Evolutionary conservation across 768 basidiomycete genomes (phyloP).

Genomic region (Psilocybe subaeruginosa): DNA sequence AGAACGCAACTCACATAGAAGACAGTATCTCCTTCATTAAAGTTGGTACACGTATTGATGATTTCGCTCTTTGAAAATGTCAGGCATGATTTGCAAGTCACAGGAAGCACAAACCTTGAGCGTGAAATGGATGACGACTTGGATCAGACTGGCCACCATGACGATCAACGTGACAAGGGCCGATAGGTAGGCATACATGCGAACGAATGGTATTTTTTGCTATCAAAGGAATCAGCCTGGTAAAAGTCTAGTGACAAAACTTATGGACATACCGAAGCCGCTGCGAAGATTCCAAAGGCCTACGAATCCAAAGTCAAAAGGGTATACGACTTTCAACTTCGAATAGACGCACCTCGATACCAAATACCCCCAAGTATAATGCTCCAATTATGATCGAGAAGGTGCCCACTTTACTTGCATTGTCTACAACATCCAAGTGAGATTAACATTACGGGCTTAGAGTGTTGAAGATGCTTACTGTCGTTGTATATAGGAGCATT

Average conservation of each 20-base stretch:
- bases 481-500: slow-evolving; percentile 47
- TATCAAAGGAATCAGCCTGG: slow-evolving; percentile 21
- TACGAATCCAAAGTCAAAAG: slow-evolving; percentile 2
- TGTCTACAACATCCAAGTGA: slow-evolving; percentile 29
- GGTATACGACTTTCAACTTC: not conserved
- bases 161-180: slow-evolving; percentile 50
- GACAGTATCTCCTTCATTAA: slow-evolving; percentile 36
- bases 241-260: not conserved
- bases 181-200: slow-evolving; percentile 58
- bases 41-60: slow-evolving; percentile 53
- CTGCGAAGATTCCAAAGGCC: slow-evolving; percentile 56
- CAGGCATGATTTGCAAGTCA: not conserved
- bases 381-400: slow-evolving; percentile 64
- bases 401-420: slow-evolving; percentile 46
- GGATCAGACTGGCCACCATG: slow-evolving; percentile 53
- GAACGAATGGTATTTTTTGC: slow-evolving; percentile 59
- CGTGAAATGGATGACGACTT: slow-evolving; percentile 65
- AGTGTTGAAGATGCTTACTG: slow-evolving; percentile 41
- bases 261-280: slow-evolving; percentile 45
- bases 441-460: not conserved
- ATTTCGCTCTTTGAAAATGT: slow-evolving; percentile 49
- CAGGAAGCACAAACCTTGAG: slow-evolving; percentile 52
- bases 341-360: slow-evolving; percentile 44
- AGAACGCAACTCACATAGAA: slow-evolving; percentile 36
- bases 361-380: slow-evolving; percentile 52